phyloP scores from a whole-genome alignment of 2,329 filamentous ascomycete genomes.

The Nothophaeocryptopus gaeumannii region DNA sequence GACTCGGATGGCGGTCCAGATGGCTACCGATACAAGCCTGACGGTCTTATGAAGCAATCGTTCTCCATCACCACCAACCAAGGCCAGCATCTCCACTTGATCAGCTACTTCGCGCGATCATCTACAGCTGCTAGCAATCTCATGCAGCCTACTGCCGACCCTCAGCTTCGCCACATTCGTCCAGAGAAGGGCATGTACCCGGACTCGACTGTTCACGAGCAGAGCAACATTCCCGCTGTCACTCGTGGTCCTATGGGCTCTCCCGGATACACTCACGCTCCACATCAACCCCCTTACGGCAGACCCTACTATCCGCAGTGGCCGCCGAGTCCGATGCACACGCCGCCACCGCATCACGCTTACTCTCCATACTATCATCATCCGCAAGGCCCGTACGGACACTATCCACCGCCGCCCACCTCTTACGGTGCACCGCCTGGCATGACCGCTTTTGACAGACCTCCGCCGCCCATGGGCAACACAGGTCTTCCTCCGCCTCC shows the following conservation, averaged over 20 bases:
- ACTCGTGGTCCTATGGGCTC: slow-evolving; percentile 69
- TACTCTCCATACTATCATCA: slow-evolving; percentile 37
- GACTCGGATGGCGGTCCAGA: slow-evolving; percentile 75
- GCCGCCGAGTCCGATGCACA: slow-evolving; percentile 45
- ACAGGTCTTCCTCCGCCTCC: slow-evolving; percentile 39
- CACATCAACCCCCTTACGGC: slow-evolving; percentile 43
- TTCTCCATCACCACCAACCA: slow-evolving; percentile 96
- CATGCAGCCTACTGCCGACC: slow-evolving; percentile 77
- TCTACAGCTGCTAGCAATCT: slow-evolving; percentile 70
- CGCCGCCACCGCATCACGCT: slow-evolving; percentile 35
- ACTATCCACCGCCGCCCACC: slow-evolving; percentile 34
- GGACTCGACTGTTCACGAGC: slow-evolving; percentile 87
- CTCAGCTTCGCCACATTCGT: slow-evolving; percentile 73
- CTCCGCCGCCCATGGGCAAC: slow-evolving; percentile 39
- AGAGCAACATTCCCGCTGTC: slow-evolving; percentile 74
- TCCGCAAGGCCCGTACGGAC: slow-evolving; percentile 29
- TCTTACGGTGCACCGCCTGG: slow-evolving; percentile 25
- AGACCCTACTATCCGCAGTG: slow-evolving; percentile 36
- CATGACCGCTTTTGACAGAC: slow-evolving; percentile 38
- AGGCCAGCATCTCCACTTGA: slow-evolving; percentile 90
- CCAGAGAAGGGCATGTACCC: slow-evolving; percentile 95
- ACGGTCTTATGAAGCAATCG: slow-evolving; percentile 98
- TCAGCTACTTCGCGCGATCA: slow-evolving; percentile 90
- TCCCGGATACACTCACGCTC: slow-evolving; percentile 54
- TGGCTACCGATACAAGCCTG: slow-evolving; percentile 90